Evolutionary conservation across 164 flowering plant species (phyloP).

Genomic region (Vitis rotundifolia): DNA sequence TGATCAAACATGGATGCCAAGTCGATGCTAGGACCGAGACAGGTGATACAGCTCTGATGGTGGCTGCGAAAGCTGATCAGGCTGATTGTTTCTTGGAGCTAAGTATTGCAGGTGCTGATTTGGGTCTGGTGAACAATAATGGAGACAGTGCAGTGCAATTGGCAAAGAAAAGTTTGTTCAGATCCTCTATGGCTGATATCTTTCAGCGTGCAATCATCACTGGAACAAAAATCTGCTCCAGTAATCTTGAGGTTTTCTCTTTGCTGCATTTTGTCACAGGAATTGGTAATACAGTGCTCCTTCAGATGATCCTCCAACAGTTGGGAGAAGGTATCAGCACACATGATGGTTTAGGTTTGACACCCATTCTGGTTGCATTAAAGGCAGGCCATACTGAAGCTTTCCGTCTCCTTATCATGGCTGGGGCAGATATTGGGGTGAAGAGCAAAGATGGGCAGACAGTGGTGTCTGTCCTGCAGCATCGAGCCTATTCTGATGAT

Average conservation of each 20-base stretch:
- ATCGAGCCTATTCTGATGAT: constrained; percentile 1
- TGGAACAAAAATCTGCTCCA: constrained; percentile 4
- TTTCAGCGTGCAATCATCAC: neutral
- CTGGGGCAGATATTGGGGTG: constrained; percentile 7
- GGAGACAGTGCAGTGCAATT: constrained; percentile 11
- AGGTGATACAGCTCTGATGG: constrained; percentile 15
- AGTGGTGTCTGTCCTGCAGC: constrained; percentile 1
- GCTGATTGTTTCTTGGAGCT: constrained; percentile 14
- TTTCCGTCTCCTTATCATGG: constrained; percentile 8
- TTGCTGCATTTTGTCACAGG: constrained; percentile 8
- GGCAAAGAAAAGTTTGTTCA: constrained; percentile 14
- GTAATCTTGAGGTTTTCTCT: constrained; percentile 12
- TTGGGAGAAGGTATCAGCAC: constrained; percentile 3
- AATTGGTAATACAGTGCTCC: constrained; percentile 5
- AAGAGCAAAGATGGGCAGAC: constrained; percentile 8
- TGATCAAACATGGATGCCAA: constrained; percentile 7
- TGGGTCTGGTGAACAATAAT: constrained; percentile 5
- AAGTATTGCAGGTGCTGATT: constrained; percentile 14
- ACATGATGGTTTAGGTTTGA: constrained; percentile 12
- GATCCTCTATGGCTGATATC: constrained; percentile 8
- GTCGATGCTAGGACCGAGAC: constrained; percentile 8
- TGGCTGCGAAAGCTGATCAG: constrained; percentile 14
- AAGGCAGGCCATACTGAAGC: constrained; percentile 10
- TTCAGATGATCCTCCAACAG: constrained; percentile 4
- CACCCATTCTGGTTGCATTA: constrained; percentile 11